Conservation (phyloP, 2,329 filamentous ascomycete genomes). For the Monosporascus sp. region DNA sequence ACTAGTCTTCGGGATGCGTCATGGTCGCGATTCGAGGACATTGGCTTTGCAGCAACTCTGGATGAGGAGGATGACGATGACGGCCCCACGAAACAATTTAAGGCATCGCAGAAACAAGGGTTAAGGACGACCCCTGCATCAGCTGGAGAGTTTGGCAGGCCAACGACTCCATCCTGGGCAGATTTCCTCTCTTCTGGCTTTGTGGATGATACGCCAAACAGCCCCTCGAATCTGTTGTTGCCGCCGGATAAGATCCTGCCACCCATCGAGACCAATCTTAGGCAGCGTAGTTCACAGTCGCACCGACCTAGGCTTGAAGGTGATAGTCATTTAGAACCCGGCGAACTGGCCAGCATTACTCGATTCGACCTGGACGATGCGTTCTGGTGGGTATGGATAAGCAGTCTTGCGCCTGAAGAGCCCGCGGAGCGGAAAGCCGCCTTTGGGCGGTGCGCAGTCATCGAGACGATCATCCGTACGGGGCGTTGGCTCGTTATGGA, state of each 20-base stretch:
- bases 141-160: slow-evolving; percentile 63
- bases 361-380: slow-evolving; percentile 84
- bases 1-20: slow-evolving; percentile 77
- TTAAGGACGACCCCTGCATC: slow-evolving; percentile 64
- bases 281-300: slow-evolving; percentile 83
- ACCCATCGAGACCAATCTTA: slow-evolving; percentile 65
- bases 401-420: slow-evolving; percentile 87
- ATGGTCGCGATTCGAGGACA: slow-evolving; percentile 94
- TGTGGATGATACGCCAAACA: slow-evolving; percentile 64
- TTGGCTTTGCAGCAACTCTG: slow-evolving; percentile 76
- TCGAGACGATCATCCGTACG: slow-evolving; percentile 78
- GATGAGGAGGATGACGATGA: slow-evolving; percentile 68
- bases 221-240: slow-evolving; percentile 65
- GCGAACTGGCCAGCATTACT: slow-evolving; percentile 89
- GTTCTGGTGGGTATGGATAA: slow-evolving; percentile 99
- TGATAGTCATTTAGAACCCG: slow-evolving; percentile 70
- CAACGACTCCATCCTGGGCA: slow-evolving; percentile 96
- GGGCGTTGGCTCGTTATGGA: slow-evolving; percentile 93
- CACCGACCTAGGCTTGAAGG: slow-evolving; percentile 68
- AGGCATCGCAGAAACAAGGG: slow-evolving; percentile 36
- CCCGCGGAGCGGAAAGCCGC: slow-evolving; percentile 79
- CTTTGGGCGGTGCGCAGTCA: slow-evolving; percentile 86
- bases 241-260: slow-evolving; percentile 89
- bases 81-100: slow-evolving; percentile 37
- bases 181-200: slow-evolving; percentile 96